These are phyloP conservation scores for Citrus glauca DNA, from an alignment of 345 rosid genomes.

Conservation along the genomic window DNA sequence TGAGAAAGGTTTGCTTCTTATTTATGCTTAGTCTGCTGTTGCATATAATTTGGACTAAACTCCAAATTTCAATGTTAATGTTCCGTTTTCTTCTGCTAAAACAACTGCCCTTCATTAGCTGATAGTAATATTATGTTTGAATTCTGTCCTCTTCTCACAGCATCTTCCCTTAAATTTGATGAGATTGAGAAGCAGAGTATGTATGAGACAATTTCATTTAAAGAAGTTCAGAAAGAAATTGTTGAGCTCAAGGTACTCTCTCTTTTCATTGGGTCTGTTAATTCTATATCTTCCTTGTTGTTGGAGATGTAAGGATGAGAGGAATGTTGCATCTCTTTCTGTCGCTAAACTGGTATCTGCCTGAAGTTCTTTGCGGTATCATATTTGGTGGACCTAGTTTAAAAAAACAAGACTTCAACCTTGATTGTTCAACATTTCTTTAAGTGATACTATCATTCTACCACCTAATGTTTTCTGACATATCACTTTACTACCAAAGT, in stretches of 20 bases:
- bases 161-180: conserved; percentile 69
- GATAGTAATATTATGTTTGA: conserved; percentile 12
- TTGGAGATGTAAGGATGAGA: conserved; percentile 1
- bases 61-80: background rate
- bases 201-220: conserved; percentile 62
- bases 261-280: background rate
- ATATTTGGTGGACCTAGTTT: background rate
- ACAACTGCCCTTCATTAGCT: background rate
- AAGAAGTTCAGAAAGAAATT: conserved; percentile 64
- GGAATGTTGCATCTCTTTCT: conserved; percentile 3
- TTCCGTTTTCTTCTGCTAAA: background rate
- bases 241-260: conserved; percentile 65
- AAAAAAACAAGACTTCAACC: background rate
- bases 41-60: background rate
- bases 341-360: background rate
- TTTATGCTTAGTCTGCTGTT: background rate
- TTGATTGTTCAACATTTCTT: background rate
- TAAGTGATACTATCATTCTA: background rate
- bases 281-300: conserved; percentile 9
- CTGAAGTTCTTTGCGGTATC: background rate
- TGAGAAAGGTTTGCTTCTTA: conserved; percentile 54
- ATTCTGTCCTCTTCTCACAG: conserved; percentile 40
- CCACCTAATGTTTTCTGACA: too few species aligned
- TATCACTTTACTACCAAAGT: too few species aligned
- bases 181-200: conserved; percentile 62